These are phyloP conservation scores for Yarrowia sp. DNA, from an alignment of 805 yeast genomes.

Conservation along the genomic window DNA sequence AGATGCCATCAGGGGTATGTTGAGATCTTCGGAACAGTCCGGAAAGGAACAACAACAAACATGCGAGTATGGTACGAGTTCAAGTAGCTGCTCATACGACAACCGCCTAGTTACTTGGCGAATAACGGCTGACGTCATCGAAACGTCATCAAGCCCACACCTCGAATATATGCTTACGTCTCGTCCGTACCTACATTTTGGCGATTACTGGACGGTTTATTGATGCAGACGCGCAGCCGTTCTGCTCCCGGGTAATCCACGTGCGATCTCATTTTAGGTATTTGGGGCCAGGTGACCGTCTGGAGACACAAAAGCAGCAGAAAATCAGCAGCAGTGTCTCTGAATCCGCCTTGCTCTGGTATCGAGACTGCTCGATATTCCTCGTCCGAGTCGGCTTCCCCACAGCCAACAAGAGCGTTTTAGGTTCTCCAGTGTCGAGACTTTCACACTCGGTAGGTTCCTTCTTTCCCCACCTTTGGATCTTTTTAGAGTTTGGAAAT, in stretches of 20 bases:
- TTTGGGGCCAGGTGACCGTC: no score
- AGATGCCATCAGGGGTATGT: not conserved
- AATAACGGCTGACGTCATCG: not conserved
- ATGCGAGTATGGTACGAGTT: not conserved
- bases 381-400: not conserved
- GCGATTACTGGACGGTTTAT: not conserved
- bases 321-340: no score
- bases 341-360: no score
- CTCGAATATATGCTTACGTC: not conserved
- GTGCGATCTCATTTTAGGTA: constrained; percentile 2
- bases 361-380: no score
- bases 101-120: no score
- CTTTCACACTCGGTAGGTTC: constrained; percentile 26
- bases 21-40: not conserved
- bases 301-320: no score
- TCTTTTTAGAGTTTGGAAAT: constrained; percentile 1
- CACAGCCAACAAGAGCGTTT: not conserved
- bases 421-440: constrained; percentile 2
- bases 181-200: not conserved
- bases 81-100: no score
- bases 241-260: constrained; percentile 19
- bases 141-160: no score
- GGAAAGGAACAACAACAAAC: not conserved
- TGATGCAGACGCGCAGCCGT: not conserved
- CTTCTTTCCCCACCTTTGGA: constrained; percentile 19